A percentile compares a stretch with the other conserved stretches of the same genome.
These are phyloP conservation scores for Colletotrichum sublineola DNA, from an alignment of 2,329 filamentous ascomycete species.

Conservation along the genomic window DNA sequence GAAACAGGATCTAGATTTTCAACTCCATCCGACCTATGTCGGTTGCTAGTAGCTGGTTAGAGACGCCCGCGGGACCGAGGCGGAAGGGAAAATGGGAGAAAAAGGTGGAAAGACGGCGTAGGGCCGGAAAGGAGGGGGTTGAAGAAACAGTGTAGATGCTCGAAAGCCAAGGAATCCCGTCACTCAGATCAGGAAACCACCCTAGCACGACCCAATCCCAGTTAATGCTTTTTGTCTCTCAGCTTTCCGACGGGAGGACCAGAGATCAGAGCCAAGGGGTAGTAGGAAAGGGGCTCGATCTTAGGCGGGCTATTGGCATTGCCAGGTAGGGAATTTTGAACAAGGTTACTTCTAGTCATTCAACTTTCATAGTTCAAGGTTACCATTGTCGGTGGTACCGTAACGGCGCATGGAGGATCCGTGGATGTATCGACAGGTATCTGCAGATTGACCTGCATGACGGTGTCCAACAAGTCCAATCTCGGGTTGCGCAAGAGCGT, in stretches of 20 bases:
- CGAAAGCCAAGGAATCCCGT: slow-evolving; percentile 26
- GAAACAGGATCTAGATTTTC: background rate
- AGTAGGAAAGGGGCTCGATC: background rate
- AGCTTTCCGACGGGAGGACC: background rate
- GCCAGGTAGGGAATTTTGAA: background rate
- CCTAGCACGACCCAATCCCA: background rate
- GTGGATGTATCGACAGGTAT: slow-evolving; percentile 2
- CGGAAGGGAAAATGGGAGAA: slow-evolving; percentile 7
- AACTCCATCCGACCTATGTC: background rate
- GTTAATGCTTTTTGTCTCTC: slow-evolving; percentile 4
- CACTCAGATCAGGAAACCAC: background rate
- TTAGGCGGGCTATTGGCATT: background rate
- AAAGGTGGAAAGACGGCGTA: slow-evolving; percentile 12
- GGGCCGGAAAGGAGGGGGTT: background rate
- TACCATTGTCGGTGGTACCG: slow-evolving; percentile 1
- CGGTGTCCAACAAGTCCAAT: slow-evolving; percentile 5
- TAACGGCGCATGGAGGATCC: background rate
- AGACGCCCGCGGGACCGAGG: background rate
- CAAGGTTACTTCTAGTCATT: slow-evolving; percentile 19
- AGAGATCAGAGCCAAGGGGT: background rate
- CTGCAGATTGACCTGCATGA: slow-evolving; percentile 12
- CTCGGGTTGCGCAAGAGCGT: background rate
- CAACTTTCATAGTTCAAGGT: background rate
- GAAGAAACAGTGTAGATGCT: slow-evolving; percentile 9
- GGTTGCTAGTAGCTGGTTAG: background rate